Conservation (phyloP, 1,284 basidiomycete genomes). For the Bjerkandera adusta region DNA sequence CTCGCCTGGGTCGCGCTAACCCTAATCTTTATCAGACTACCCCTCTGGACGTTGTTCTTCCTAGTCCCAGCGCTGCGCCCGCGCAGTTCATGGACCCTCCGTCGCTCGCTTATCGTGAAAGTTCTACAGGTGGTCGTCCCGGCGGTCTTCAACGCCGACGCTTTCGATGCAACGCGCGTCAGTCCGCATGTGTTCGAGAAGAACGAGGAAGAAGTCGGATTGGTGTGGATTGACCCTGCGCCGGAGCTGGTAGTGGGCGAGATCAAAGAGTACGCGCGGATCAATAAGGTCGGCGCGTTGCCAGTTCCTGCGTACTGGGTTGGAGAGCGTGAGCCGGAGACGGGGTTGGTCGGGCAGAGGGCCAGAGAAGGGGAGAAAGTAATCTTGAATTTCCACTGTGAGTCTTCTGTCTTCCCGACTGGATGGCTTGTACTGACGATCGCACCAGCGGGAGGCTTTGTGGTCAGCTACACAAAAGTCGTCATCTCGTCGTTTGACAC, state of each 20-base stretch:
- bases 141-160: conserved; percentile 1
- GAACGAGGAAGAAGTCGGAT: neutral
- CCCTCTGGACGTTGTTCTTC: conserved; percentile 1
- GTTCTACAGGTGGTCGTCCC: neutral
- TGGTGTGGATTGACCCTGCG: conserved; percentile 48
- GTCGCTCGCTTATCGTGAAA: neutral
- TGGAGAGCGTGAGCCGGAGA: conserved; percentile 36
- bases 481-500: too few species aligned
- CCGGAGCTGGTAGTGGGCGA: conserved; percentile 44
- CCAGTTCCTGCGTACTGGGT: conserved; percentile 59
- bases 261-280: conserved; percentile 40
- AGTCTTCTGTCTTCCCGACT: conserved; percentile 37
- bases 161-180: neutral
- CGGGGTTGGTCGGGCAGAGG: conserved; percentile 29
- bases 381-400: conserved; percentile 50
- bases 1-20: conserved; percentile 1
- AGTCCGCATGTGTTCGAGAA: neutral
- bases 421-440: neutral
- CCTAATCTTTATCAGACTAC: conserved; percentile 2
- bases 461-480: conserved; percentile 12
- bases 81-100: conserved; percentile 7
- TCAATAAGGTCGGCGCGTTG: conserved; percentile 37
- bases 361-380: conserved; percentile 49
- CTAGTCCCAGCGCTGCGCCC: conserved; percentile 7
- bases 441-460: conserved; percentile 18